Evolutionary conservation across 495 filamentous ascomycete species (phyloP), one percentile per base, ranked within the genome.

Genomic region (Stereocaulon alpinum): DNA sequence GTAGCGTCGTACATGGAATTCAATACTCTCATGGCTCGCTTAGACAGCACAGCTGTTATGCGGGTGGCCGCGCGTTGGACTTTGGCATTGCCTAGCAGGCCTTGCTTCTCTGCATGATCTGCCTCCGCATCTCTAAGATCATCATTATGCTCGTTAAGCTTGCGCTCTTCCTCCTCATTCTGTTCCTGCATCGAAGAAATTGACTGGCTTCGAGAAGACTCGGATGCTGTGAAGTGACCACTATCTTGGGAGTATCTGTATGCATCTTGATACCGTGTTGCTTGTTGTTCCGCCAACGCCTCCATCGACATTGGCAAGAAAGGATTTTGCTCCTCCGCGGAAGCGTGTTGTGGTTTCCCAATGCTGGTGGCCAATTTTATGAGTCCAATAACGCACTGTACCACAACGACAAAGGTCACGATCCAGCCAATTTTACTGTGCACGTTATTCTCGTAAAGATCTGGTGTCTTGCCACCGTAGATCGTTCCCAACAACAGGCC

Each of bases 381-480:
- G 52, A 94, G 68, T 20, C 83, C 80, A 66, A 94, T 74, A 14
- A 85, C 58, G 12, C 84, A 79, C 73, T 95, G 92, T 30, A 76
- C 80, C 43, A 76, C 72, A 12, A 87, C 74, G 15, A 90, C 76
- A 75, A 81, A 87, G 12, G 87, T 91, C 34, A 86, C 77, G 42
- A 88, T 75, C 93, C 93, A 97, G 37, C 93, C 93, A 51, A 93
- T 77, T 71, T 86, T 91, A 72, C 89, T 85, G 68, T 97, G 94
- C 6, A 86, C 81, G 67, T 96, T 95, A 67, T 88, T 86, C 53
- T 83, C 80, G 68, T 96, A 97, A 1, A 98, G 73, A 69, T 96
- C 89, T 2, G 91, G 91, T 0, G 90, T 96, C 50, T 80, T 83
- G 63, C 77, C 77, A 69, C 91, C 88, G 74, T 96, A 95, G 20